phyloP scores from a whole-genome alignment of 768 basidiomycete species.

The Mycena indigotica region DNA sequence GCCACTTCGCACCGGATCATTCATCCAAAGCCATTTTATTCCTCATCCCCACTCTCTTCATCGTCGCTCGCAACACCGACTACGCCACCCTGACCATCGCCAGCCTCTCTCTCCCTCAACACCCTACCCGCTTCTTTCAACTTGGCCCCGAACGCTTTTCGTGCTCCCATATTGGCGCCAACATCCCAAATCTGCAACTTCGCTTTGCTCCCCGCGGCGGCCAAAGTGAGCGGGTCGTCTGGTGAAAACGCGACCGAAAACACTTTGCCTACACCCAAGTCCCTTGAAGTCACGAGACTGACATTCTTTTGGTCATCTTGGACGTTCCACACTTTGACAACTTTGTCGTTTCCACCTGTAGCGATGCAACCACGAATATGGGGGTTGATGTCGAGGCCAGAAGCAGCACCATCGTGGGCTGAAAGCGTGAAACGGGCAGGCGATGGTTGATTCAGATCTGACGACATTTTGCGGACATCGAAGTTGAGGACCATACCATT shows the following conservation, averaged over 20 bases:
- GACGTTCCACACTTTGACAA: conserved; percentile 96
- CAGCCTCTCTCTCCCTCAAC: conserved; percentile 60
- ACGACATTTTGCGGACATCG: conserved; percentile 82
- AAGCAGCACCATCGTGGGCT: conserved; percentile 90
- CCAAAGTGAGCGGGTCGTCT: conserved; percentile 90
- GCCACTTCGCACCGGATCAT: too few relatives aligned
- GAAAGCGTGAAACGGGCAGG: conserved; percentile 84
- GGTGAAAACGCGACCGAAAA: conserved; percentile 92
- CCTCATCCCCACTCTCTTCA: conserved; percentile 59
- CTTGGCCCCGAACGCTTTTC: conserved; percentile 82
- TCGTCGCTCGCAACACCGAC: conserved; percentile 70
- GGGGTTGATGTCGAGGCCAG: conserved; percentile 88
- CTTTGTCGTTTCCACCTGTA: conserved; percentile 93
- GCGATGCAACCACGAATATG: conserved; percentile 88
- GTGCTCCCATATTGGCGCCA: conserved; percentile 76
- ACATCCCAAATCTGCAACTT: conserved; percentile 97
- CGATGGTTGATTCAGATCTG: conserved; percentile 62
- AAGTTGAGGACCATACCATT: conserved; percentile 93
- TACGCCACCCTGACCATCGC: conserved; percentile 56
- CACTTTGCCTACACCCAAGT: conserved; percentile 95
- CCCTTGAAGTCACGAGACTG: conserved; percentile 81
- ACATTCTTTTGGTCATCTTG: conserved; percentile 73
- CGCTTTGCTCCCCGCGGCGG: conserved; percentile 92
- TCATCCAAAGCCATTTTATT: too few relatives aligned
- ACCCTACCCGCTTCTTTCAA: conserved; percentile 70